Conservation (phyloP, 83 land plant species). For the Thuja plicata region DNA sequence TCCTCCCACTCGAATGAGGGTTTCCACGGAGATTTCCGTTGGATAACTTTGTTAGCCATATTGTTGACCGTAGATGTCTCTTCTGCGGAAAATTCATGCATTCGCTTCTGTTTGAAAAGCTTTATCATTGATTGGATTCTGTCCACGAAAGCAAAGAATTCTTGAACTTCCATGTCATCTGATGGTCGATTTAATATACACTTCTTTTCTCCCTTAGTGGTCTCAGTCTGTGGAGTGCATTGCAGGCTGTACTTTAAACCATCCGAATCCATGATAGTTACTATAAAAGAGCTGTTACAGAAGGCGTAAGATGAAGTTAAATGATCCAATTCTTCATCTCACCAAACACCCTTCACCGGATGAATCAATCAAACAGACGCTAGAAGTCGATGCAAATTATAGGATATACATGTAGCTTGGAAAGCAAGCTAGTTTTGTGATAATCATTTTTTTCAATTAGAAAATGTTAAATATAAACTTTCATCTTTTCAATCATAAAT, state of each 20-base stretch:
- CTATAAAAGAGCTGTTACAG: no score
- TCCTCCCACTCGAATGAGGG: neutral
- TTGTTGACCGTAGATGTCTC: neutral
- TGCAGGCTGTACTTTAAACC: neutral
- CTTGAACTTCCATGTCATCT: neutral
- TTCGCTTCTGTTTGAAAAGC: neutral
- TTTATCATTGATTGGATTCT: neutral
- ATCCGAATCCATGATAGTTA: neutral
- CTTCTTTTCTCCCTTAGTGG: neutral
- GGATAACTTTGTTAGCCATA: neutral
- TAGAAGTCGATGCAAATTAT: no score
- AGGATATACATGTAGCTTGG: no score
- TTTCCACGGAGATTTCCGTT: neutral
- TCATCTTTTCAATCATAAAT: no score
- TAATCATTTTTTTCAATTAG: no score
- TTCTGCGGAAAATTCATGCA: neutral
- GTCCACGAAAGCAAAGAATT: neutral
- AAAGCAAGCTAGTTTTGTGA: no score
- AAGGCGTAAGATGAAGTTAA: no score
- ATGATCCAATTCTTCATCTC: no score
- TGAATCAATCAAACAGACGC: no score
- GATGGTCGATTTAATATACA: neutral
- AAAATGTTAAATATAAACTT: no score
- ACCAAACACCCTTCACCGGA: no score
- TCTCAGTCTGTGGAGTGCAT: neutral